These are phyloP conservation scores for Trypanosoma lewisi DNA, from an alignment of 208 protist species.

Conservation along the genomic window DNA sequence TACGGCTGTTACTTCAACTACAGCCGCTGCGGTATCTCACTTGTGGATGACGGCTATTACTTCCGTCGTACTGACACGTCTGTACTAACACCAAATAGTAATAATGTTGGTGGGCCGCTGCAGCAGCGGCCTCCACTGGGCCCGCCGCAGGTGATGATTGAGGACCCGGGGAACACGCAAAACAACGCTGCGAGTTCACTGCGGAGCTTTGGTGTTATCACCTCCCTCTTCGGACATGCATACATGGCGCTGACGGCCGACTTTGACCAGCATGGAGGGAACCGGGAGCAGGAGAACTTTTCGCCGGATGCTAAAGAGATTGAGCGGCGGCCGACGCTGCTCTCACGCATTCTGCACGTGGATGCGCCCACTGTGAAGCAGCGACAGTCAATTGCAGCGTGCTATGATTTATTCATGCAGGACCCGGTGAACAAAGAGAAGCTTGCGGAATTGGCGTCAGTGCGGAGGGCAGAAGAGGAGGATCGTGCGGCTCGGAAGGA, in stretches of 20 bases:
- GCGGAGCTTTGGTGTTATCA: constrained; percentile 64
- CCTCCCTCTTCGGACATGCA: constrained; percentile 66
- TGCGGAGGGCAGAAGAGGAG: constrained; percentile 42
- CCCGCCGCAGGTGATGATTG: constrained; percentile 55
- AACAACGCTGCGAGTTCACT: constrained; percentile 88
- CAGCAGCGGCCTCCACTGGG: constrained; percentile 13
- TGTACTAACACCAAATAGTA: constrained; percentile 16
- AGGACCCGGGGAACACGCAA: constrained; percentile 61
- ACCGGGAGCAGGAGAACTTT: background rate
- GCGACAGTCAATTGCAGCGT: constrained; percentile 47
- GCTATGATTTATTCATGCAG: constrained; percentile 35
- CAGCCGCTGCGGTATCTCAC: constrained; percentile 66
- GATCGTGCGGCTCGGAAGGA: too few relatives aligned
- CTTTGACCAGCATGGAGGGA: constrained; percentile 13
- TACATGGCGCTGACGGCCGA: constrained; percentile 69
- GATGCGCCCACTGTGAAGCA: constrained; percentile 51
- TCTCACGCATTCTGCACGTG: constrained; percentile 81
- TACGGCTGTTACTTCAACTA: constrained; percentile 89
- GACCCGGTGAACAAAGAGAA: constrained; percentile 25
- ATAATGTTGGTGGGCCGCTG: too few relatives aligned
- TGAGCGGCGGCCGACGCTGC: constrained; percentile 64
- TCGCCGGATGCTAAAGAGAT: constrained; percentile 55
- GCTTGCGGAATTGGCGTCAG: constrained; percentile 35
- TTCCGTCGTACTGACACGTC: constrained; percentile 37
- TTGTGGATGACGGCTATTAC: constrained; percentile 52